Base-by-base conservation (phyloP, 345 rosid genomes). In the Syzygium aqueum region DNA sequence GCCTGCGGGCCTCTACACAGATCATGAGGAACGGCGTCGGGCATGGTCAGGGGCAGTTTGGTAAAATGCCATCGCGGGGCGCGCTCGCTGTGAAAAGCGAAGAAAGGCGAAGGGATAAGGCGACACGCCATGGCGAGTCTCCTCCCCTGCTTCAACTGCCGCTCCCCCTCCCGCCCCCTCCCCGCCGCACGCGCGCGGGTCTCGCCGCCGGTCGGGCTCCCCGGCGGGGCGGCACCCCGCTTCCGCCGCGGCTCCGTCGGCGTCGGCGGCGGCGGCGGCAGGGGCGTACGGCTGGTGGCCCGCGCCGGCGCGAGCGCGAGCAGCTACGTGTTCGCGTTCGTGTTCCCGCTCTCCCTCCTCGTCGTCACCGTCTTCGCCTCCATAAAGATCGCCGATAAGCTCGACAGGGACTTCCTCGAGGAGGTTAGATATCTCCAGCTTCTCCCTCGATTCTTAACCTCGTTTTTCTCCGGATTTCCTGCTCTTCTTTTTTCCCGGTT, bases 311-410 rank as follows among this genome's bases (percentile, higher is more conserved):
- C 95, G 77, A 93, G 92, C 89, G 78, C 91, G 86, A 91, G 83
- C 90, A 94, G 92, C 94, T 94, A 93, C 89, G 85, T 92, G n/a
- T 90, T 92, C 54, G 98, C 98, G 1, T 88, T 95, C 89, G 90
- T 91, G 54, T 88, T 97, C 51, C 99, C 98, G 12, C 88, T 96
- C 27, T 90, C 98, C 85, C 96, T 97, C 59, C 91, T 97, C 22
- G 94, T 92, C 11, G 90, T 84, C 90, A 97, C 99, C 53, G 85
- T 94, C 89, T 91, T 95, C 82, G 89, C 96, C 89, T 94, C 98
- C 22, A 86, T 91, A 19, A 93, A 86, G 90, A 90, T 97, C 61
- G 93, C 96, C 83, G 98, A 96, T 88, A 90, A 90, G 91, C 98
- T 96, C 80, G 98, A 96, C 85, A 51, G 86, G 50, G 92, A 95